Conservation (phyloP, 1,284 basidiomycete genomes). For the Fomitopsis pinicola region DNA sequence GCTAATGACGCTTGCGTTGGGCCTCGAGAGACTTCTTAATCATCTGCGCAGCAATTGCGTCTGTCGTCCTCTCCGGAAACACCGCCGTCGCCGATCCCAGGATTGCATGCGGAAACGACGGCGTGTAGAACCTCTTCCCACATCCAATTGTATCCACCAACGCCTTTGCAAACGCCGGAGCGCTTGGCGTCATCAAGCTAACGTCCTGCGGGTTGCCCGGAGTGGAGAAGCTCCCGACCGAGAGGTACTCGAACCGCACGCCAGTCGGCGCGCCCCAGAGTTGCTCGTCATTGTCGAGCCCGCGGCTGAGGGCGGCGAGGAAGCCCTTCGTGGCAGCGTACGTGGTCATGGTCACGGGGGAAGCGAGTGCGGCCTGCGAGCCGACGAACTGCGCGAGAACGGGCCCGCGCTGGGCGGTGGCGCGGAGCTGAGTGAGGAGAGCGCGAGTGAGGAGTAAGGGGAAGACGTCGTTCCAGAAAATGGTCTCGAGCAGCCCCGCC, state of each 20-base stretch:
- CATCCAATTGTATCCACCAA: conserved; percentile 17
- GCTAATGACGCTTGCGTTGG: too few relatives aligned
- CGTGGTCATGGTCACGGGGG: conserved; percentile 18
- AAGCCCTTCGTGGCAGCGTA: conserved; percentile 24
- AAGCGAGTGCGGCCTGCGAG: conserved; percentile 19
- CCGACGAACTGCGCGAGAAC: conserved; percentile 23
- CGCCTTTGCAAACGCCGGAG: conserved; percentile 15
- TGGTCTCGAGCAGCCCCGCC: conserved; percentile 12
- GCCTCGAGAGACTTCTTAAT: too few relatives aligned
- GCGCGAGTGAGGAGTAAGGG: conserved; percentile 23
- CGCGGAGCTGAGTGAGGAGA: conserved; percentile 23
- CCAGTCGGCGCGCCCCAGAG: conserved; percentile 16
- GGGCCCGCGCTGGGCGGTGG: conserved; percentile 16
- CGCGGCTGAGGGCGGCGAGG: conserved; percentile 19
- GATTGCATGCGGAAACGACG: conserved; percentile 17
- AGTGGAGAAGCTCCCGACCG: conserved; percentile 19
- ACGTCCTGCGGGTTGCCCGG: conserved; percentile 10
- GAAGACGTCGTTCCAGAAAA: conserved; percentile 18
- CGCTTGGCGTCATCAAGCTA: conserved; percentile 13
- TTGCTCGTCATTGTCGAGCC: conserved; percentile 23
- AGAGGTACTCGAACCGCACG: conserved; percentile 21
- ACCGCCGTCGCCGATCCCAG: not conserved
- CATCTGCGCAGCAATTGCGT: too few relatives aligned
- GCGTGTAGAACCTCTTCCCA: conserved; percentile 14
- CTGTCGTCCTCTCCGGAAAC: too few relatives aligned